Evolutionary conservation across 2,329 filamentous ascomycete species (phyloP).

Genomic region (Xylariaceae sp.): DNA sequence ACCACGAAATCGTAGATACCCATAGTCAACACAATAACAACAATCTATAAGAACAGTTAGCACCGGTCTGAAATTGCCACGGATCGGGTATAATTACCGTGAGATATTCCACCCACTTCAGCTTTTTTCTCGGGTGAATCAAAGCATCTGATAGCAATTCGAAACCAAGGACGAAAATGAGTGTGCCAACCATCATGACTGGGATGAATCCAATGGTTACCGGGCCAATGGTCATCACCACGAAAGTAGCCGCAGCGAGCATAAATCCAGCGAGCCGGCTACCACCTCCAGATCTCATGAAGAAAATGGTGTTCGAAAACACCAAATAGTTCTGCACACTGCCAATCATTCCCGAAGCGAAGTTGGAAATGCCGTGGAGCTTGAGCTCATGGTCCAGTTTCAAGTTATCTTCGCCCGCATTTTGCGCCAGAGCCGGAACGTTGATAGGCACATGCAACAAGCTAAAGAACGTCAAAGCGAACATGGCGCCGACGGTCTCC

Average conservation of each 20-base stretch:
- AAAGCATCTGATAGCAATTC: constrained; percentile 86
- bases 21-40: constrained; percentile 91
- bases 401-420: constrained; percentile 85
- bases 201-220: constrained; percentile 89
- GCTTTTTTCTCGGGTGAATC: constrained; percentile 80
- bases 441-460: constrained; percentile 97
- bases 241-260: constrained; percentile 73
- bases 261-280: constrained; percentile 80
- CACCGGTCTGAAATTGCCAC: not conserved
- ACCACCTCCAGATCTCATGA: constrained; percentile 87
- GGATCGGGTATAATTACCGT: constrained; percentile 51
- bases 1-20: constrained; percentile 94
- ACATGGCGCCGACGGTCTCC: constrained; percentile 89
- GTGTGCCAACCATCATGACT: constrained; percentile 89
- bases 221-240: constrained; percentile 79
- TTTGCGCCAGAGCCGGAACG: constrained; percentile 85
- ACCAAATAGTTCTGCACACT: constrained; percentile 97
- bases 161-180: constrained; percentile 93
- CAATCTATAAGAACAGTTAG: constrained; percentile 46
- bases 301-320: constrained; percentile 95
- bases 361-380: constrained; percentile 89
- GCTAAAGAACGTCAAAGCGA: constrained; percentile 95
- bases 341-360: constrained; percentile 76
- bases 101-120: constrained; percentile 80
- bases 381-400: constrained; percentile 87